Evolutionary conservation across 345 rosid species (phyloP), one percentile per base, ranked within the genome.

Genomic region (Crucihimalaya himalaica): DNA sequence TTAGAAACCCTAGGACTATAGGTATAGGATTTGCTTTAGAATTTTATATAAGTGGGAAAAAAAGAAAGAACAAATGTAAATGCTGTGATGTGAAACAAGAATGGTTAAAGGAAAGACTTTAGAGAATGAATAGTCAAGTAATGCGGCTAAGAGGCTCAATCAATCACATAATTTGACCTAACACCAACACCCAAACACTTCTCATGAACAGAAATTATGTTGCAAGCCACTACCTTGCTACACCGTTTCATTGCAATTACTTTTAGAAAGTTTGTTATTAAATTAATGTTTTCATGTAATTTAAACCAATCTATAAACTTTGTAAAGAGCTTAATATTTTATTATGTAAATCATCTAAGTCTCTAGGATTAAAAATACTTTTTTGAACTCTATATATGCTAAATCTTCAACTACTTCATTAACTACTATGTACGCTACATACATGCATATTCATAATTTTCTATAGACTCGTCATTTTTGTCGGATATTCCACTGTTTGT

Each of bases 111-210:
- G 61, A 48, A 48, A 29, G 16, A 20, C 32, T 70, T 55, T 35
- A 71, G 50, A 45, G 68, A 64, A 77, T 64, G 80, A 77, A 77
- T 71, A 71, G 80, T 77, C 80, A 77, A 71, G 71, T 13, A 71
- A 64, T 77, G 80, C 80, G 80, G 80, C 80, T 20, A 56, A 63
- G 71, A 63, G 34, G 66, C 61, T 63, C 75, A 55, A 27, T 62
- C 66, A 45, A 19, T 62, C 66, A 43, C 70, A 62, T 52, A 13
- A 61, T 70, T 65, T 70, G 80, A 76, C 71, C 71, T 56, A 62
- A 76, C 79, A 69, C 65, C 32, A 61, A 58, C 61, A 39, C 62
- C 16, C 25, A 46, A 43, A 75, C 69, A 62, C 28, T 74, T 39
- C 56, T 77, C 68, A 58, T 70, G 48, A 71, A 71, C 76, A 71